Evolutionary conservation across 192 early-diverging fungal species (phyloP), one percentile per base, ranked within the genome.

Genomic region (Backusella macrospora): DNA sequence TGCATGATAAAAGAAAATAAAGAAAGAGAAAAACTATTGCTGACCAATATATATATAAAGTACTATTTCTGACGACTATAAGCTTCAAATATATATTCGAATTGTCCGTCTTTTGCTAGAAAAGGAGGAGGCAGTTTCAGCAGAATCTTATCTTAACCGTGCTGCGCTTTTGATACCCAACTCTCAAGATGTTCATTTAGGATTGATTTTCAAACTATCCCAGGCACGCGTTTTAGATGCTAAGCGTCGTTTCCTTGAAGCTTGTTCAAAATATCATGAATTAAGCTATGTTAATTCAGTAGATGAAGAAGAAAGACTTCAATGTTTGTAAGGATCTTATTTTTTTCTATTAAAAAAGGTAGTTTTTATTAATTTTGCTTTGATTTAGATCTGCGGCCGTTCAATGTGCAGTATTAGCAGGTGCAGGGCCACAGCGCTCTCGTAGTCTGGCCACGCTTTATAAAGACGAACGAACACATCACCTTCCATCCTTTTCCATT

Each of bases 391-490:
- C 83, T 8, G 86, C 90, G 12, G 95, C 98, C n/a, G 91, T 99
- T 15, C 89, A 87, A 55, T 98, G 95, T 77, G 92, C 96, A 2
- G 90, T 97, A 0, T 82, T 99, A 65, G 96, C 96, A 5, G 89
- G 90, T 23, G 96, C 96, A 6, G 97, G 98, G 0, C 96, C 95
- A 23, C 92, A 92, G 55, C 88, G 97, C 44, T 90, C 92, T 43
- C 90, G 96, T 14, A 87, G 92, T 76, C 83, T 99, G 59, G 92
- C 96, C 0, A 94, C 91, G 4, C 82, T 99, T 29, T 93, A 97
- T 82, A 96, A 94, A 74, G 96, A 98, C 78, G 94, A 98, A 65
- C 90, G 95, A 45, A 90, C 93, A 14, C 88, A 93, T 16, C 88
- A 93, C n/a, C 84, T 92, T 21, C 85, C 91, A 6, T 81, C 85